phyloP scores from a whole-genome alignment of 2,329 filamentous ascomycete species.

The Biscogniauxia mediterranea region DNA sequence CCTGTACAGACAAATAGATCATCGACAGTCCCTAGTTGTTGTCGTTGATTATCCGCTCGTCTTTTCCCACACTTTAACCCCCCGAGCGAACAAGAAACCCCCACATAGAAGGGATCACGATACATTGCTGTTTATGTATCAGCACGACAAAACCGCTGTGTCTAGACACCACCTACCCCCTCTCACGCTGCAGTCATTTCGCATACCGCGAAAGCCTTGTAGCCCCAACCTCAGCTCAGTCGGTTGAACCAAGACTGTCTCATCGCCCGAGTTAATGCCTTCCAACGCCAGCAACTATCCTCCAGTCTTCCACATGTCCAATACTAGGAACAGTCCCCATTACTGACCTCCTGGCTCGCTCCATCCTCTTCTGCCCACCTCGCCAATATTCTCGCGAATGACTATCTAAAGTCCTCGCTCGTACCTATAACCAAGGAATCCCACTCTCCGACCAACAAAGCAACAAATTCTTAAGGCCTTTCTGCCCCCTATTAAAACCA shows the following conservation, averaged over 20 bases:
- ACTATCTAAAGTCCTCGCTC: slow-evolving; percentile 25
- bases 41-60: slow-evolving; percentile 12
- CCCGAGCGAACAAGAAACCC: slow-evolving; percentile 22
- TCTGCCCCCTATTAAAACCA: background rate
- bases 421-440: slow-evolving; percentile 24
- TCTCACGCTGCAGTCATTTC: slow-evolving; percentile 95
- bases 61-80: slow-evolving; percentile 11
- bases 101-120: slow-evolving; percentile 36
- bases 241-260: slow-evolving; percentile 66
- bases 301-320: slow-evolving; percentile 56
- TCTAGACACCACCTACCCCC: slow-evolving; percentile 84
- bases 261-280: slow-evolving; percentile 56
- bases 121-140: slow-evolving; percentile 89
- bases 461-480: background rate
- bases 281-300: slow-evolving; percentile 47
- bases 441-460: slow-evolving; percentile 15
- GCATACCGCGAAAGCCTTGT: slow-evolving; percentile 92
- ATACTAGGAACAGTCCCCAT: slow-evolving; percentile 50
- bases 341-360: slow-evolving; percentile 51
- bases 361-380: slow-evolving; percentile 36
- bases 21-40: slow-evolving; percentile 15
- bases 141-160: slow-evolving; percentile 86
- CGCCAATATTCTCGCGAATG: slow-evolving; percentile 33
- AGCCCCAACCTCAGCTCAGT: slow-evolving; percentile 85
- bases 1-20: slow-evolving; percentile 3